Conservation (phyloP, 2,329 filamentous ascomycete species). For the Fusarium globosum region DNA sequence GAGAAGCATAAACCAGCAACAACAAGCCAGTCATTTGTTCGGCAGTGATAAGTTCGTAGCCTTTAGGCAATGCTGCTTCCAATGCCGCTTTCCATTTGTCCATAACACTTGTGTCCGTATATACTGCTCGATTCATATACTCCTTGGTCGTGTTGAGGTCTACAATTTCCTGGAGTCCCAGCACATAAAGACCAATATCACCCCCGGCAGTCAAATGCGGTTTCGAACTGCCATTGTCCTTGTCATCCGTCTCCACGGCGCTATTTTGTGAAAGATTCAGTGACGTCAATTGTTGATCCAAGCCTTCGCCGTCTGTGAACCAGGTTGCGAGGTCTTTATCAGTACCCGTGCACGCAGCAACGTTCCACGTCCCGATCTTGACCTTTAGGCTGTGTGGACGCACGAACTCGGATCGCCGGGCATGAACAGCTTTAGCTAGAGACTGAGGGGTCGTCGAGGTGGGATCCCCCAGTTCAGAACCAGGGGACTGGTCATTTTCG, state of each 20-base stretch:
- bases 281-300: conserved; percentile 71
- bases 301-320: conserved; percentile 83
- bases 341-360: conserved; percentile 83
- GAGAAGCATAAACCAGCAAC: conserved; percentile 86
- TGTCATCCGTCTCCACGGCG: conserved; percentile 46
- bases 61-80: conserved; percentile 76
- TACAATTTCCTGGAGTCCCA: conserved; percentile 93
- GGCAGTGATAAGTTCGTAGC: conserved; percentile 80
- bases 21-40: conserved; percentile 90
- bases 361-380: conserved; percentile 96
- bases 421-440: conserved; percentile 74
- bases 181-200: conserved; percentile 87
- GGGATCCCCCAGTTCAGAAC: conserved; percentile 58
- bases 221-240: conserved; percentile 48
- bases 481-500: conserved; percentile 49
- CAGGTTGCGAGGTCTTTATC: conserved; percentile 89
- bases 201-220: conserved; percentile 65
- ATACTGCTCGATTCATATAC: conserved; percentile 74
- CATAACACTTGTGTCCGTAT: conserved; percentile 76
- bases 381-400: conserved; percentile 79
- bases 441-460: conserved; percentile 62
- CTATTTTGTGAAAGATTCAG: conserved; percentile 58
- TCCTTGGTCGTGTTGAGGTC: conserved; percentile 84
- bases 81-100: conserved; percentile 85
- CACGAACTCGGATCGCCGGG: conserved; percentile 82